Base-by-base conservation (phyloP, 768 basidiomycete species). In the Trichaptum fuscoviolaceum region DNA sequence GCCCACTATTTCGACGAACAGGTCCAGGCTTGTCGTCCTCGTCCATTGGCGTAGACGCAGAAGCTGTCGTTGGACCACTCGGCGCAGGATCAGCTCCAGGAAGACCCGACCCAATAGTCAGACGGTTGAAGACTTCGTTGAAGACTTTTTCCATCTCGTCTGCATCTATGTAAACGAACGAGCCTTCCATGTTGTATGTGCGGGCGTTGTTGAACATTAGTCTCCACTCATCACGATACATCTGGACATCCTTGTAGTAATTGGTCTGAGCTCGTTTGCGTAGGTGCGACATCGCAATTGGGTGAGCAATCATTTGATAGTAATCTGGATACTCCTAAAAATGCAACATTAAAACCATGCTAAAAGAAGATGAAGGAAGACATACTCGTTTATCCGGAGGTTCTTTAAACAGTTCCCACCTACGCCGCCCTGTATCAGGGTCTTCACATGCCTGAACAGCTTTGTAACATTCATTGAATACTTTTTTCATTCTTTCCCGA, bases 161-260 rank as follows among this genome's bases (percentile, higher is more conserved):
- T 8, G 96, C 95, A 68, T 96, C 94, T 67, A 91, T 83, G 77
- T 95, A 96, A 42, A 97, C 95, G 91, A 93, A 94, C 0, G 94
- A 96, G 1, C 91, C 94, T 77, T 96, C 94, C 76, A 91, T 89
- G 75, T 98, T 98, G 82, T 94, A 99, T 58, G 87, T 91, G 71
- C 92, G 85, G 5, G 96, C 96, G 72, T 99, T 99, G 76, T 87
- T 84, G 77, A 96, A 98, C 91, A 99, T 95, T 65, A 95, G 84
- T 70, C 84, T 84, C 87, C 90, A 94, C 75, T 96, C 94, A 60
- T 87, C 85, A 66, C 85, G 81, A 79, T 88, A 95, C 66, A 84
- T 80, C 35, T 84, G 78, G 36, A 95, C 85, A 52, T 77, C 86
- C 81, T 93, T 93, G 81, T 95, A 94, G 65, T 84, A 81, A 59